Conservation (phyloP, 495 filamentous ascomycete genomes). For the Evernia prunastri region DNA sequence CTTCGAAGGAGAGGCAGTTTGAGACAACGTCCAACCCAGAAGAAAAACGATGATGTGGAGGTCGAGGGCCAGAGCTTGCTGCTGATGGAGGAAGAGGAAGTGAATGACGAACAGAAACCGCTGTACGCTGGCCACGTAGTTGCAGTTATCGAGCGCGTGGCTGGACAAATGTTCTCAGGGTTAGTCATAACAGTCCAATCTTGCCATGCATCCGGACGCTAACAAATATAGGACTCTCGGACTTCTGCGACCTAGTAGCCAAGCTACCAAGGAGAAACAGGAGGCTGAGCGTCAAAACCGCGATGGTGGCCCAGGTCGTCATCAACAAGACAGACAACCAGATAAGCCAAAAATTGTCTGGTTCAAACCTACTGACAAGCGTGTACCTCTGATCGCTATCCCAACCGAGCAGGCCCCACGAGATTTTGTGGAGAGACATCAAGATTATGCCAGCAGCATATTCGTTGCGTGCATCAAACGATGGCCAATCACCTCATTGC, state of each 20-base stretch:
- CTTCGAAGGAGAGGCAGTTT: conserved; percentile 90
- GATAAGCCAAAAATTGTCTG: conserved; percentile 99
- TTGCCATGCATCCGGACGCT: conserved; percentile 10
- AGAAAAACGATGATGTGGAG: conserved; percentile 99
- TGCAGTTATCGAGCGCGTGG: conserved; percentile 91
- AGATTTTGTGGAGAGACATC: conserved; percentile 97
- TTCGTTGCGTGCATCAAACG: conserved; percentile 99
- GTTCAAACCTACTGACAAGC: conserved; percentile 99
- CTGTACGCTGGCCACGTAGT: conserved; percentile 96
- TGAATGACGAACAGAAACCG: conserved; percentile 96
- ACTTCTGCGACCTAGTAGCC: conserved; percentile 88
- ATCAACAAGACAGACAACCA: conserved; percentile 75
- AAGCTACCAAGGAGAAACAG: conserved; percentile 99
- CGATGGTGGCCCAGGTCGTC: conserved; percentile 70
- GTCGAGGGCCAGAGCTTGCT: conserved; percentile 96
- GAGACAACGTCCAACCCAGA: conserved; percentile 92
- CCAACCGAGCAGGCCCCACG: conserved; percentile 95
- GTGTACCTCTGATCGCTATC: conserved; percentile 94
- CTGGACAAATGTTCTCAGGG: conserved; percentile 98
- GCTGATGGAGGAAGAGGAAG: conserved; percentile 95
- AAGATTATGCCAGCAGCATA: conserved; percentile 93
- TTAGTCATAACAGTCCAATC: conserved; percentile 26
- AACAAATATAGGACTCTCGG: conserved; percentile 59
- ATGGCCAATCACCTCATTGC: conserved; percentile 98
- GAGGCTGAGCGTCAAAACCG: conserved; percentile 90